Evolutionary conservation across 2,329 filamentous ascomycete species (phyloP), one percentile per base, ranked within the genome.

Genomic region (Hypoxylon sp.): DNA sequence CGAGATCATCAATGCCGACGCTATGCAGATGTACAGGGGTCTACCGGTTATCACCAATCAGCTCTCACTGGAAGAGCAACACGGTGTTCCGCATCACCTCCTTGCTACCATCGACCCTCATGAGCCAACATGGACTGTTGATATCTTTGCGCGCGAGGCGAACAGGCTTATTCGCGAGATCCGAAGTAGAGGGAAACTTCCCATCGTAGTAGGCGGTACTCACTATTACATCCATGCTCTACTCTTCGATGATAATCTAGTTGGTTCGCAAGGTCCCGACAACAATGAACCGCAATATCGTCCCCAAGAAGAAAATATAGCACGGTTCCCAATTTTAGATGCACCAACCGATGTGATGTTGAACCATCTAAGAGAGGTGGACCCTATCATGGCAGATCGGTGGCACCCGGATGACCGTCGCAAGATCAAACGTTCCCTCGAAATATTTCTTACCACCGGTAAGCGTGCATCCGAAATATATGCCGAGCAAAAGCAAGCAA

Each of bases 1-100:
- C 67, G 94, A 99, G 71, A 83, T 99, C 42, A 91, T 99, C 74
- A 99, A 99, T 68, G 90, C 90, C 35, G 94, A 99, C 77, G 94
- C 94, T 27, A 96, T 99, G 91, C 94, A 99, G 70, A 86, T 99
- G 74, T 99, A 99, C 71, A 81, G 83, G 43, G 94, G 94, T 2
- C 76, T 99, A 31, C 91, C 94, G 4, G 87, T 97, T 58, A 93
- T 97, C 62, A 99, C 94, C 17, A 99, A 99, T 71, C 96, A 97
- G 69, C 89, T 97, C 51, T 83, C 89, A 0, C 42, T 67, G 1
- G 79, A 84, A 13, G 93, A 97, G 69, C 86, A 86, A 64, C 82
- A 87, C 54, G 90, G 88, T 7, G 78, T 99, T 7, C 88, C 89
- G 3, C 94, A 99, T 68, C 93, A 99, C 70, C 76, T 99, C 3